A percentile compares a stretch with the other conserved stretches of the same genome.
Evolutionary conservation across 2,329 filamentous ascomycete species (phyloP).

Genomic region (Bipolaris oryzae): DNA sequence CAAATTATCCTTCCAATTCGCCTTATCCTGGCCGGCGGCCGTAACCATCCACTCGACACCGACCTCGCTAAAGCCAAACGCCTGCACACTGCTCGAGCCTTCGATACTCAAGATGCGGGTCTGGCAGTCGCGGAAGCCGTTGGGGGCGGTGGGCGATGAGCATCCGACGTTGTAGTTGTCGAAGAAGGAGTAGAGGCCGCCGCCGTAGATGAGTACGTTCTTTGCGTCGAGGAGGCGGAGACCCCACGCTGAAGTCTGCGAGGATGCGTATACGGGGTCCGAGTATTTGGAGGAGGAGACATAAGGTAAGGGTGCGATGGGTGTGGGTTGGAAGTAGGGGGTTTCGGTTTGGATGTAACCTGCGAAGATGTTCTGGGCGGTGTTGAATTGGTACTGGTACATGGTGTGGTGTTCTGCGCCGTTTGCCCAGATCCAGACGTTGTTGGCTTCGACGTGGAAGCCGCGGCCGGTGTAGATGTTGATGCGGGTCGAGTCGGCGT

Average conservation of each 20-base stretch:
- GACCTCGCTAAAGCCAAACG: slow-evolving; percentile 59
- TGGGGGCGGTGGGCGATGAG: slow-evolving; percentile 28
- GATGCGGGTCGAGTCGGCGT: slow-evolving; percentile 72
- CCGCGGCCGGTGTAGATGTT: slow-evolving; percentile 88
- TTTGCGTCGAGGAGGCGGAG: slow-evolving; percentile 65
- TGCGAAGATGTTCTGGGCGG: slow-evolving; percentile 80
- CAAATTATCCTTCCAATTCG: slow-evolving; percentile 56
- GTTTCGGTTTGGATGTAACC: slow-evolving; percentile 89
- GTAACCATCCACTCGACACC: slow-evolving; percentile 56
- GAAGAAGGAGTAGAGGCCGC: slow-evolving; percentile 73
- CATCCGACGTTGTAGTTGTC: slow-evolving; percentile 61
- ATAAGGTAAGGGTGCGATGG: slow-evolving; percentile 70
- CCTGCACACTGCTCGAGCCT: slow-evolving; percentile 46
- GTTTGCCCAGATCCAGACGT: slow-evolving; percentile 68
- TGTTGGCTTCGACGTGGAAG: slow-evolving; percentile 69
- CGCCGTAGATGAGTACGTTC: slow-evolving; percentile 66
- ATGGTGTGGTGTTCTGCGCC: slow-evolving; percentile 65
- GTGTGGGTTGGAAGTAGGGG: slow-evolving; percentile 82
- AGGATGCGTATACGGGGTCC: slow-evolving; percentile 71
- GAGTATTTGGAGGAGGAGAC: slow-evolving; percentile 57
- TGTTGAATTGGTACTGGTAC: slow-evolving; percentile 84
- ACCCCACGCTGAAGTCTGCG: slow-evolving; percentile 60
- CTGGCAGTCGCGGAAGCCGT: slow-evolving; percentile 54
- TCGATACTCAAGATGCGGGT: slow-evolving; percentile 58
- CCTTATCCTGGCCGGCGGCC: slow-evolving; percentile 52